A percentile compares a stretch with the other conserved stretches of the same genome.
These are phyloP conservation scores for Cyclocybe aegerita DNA, from an alignment of 768 basidiomycete species.

Conservation along the genomic window DNA sequence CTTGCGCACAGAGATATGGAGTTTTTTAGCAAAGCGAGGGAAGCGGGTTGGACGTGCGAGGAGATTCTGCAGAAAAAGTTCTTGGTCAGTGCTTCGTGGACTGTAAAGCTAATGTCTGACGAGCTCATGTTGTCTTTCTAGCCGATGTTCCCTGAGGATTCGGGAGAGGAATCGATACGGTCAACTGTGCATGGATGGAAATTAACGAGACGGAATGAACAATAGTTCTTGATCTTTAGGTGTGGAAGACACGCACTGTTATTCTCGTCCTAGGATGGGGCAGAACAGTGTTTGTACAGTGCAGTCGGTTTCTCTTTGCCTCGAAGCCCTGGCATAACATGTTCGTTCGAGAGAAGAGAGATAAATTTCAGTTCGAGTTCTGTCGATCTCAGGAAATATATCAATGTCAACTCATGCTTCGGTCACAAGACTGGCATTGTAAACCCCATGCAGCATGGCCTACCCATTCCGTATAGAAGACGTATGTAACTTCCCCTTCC, in stretches of 20 bases:
- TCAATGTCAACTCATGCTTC: too few relatives aligned
- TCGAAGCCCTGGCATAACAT: too few relatives aligned
- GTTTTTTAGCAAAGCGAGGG: slow-evolving; percentile 70
- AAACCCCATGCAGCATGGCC: too few relatives aligned
- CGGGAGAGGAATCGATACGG: slow-evolving; percentile 73
- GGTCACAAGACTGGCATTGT: too few relatives aligned
- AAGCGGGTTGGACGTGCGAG: slow-evolving; percentile 71
- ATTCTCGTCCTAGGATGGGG: too few relatives aligned
- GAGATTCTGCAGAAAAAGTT: slow-evolving; percentile 64
- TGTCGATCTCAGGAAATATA: too few relatives aligned
- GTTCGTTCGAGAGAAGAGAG: too few relatives aligned
- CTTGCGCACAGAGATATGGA: slow-evolving; percentile 79
- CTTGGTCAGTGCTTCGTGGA: slow-evolving; percentile 42
- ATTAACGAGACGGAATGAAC: slow-evolving; percentile 31
- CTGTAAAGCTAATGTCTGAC: background rate
- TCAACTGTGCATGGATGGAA: slow-evolving; percentile 87
- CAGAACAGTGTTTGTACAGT: too few relatives aligned
- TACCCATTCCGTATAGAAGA: too few relatives aligned
- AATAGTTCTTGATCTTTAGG: background rate
- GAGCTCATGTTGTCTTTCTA: slow-evolving; percentile 23
- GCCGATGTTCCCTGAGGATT: slow-evolving; percentile 91
- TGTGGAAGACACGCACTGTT: background rate
- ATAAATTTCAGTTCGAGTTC: too few relatives aligned
- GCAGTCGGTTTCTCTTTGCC: too few relatives aligned
- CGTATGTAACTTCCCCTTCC: too few relatives aligned